Evolutionary conservation across 441 rosid genomes (phyloP).

Genomic region (Croton laevigatus): DNA sequence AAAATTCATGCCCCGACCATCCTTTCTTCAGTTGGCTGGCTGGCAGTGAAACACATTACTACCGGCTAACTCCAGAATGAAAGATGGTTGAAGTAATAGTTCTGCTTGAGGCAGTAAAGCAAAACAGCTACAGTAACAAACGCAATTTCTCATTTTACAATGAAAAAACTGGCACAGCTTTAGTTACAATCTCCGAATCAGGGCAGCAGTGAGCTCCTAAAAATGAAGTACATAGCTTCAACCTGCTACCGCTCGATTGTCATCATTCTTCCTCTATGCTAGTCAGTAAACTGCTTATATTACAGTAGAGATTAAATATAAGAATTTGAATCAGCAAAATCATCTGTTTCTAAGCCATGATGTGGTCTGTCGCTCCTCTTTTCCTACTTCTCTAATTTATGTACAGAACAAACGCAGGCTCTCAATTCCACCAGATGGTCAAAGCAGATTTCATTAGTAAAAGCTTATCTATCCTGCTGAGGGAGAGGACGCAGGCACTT

Average conservation of each 20-base stretch:
- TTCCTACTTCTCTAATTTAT: constrained; percentile 33
- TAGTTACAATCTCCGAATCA: constrained; percentile 22
- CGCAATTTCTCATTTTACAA: constrained; percentile 22
- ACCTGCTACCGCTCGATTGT: constrained; percentile 23
- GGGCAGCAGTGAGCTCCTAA: constrained; percentile 38
- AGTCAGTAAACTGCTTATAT: constrained; percentile 15
- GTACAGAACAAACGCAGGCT: constrained; percentile 29
- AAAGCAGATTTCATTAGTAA: background rate
- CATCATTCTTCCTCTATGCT: constrained; percentile 5
- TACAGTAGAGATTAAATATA: constrained; percentile 9
- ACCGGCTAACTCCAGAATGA: background rate
- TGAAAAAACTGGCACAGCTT: constrained; percentile 15
- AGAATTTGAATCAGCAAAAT: constrained; percentile 24
- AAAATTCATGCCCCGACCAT: no score
- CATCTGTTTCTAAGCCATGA: constrained; percentile 23
- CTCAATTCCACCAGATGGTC: constrained; percentile 7
- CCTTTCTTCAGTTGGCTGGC: no score
- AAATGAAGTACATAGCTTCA: constrained; percentile 37
- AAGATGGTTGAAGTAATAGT: no score
- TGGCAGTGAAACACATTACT: no score
- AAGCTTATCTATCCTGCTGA: constrained; percentile 30
- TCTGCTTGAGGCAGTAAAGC: background rate
- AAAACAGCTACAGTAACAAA: background rate
- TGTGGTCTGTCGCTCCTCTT: background rate
- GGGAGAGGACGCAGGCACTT: constrained; percentile 36